Conservation (phyloP, 2,329 filamentous ascomycete genomes). For the Verticillium nonalfalfae region DNA sequence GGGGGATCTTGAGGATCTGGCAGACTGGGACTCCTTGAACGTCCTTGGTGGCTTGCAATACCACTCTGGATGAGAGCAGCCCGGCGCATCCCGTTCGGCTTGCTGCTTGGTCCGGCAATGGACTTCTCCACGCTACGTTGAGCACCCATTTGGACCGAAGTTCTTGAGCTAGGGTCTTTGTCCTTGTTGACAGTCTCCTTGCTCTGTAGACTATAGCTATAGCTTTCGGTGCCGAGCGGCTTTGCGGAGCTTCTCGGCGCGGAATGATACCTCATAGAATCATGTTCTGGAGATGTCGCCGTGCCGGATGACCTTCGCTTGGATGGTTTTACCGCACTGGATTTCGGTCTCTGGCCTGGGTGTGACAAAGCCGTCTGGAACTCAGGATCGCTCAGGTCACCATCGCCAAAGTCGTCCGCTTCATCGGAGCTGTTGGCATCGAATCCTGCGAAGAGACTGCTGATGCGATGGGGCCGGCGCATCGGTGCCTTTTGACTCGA, state of each 20-base stretch:
- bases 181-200: constrained; percentile 16
- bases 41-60: constrained; percentile 60
- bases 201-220: constrained; percentile 34
- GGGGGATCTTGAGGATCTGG: constrained; percentile 62
- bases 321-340: constrained; percentile 2
- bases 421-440: constrained; percentile 66
- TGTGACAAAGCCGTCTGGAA: constrained; percentile 61
- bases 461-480: constrained; percentile 67
- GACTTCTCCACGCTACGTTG: constrained; percentile 30
- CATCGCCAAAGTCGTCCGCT: constrained; percentile 46
- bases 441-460: constrained; percentile 82
- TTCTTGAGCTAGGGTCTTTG: constrained; percentile 2
- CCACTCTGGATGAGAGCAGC: constrained; percentile 76
- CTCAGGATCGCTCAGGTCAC: constrained; percentile 59
- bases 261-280: constrained; percentile 19
- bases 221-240: constrained; percentile 33
- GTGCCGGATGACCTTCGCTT: constrained; percentile 19
- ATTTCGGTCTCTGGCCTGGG: constrained; percentile 43
- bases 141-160: constrained; percentile 13
- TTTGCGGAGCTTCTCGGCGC: constrained; percentile 20
- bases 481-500: constrained; percentile 53
- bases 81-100: constrained; percentile 63
- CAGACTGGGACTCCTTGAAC: constrained; percentile 59
- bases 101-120: constrained; percentile 31
- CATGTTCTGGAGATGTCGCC: constrained; percentile 37